Percentiles rank a stretch among this genome's conserved stretches.
phyloP scores from a whole-genome alignment of 345 rosid species.

The Trapa bicornis region DNA sequence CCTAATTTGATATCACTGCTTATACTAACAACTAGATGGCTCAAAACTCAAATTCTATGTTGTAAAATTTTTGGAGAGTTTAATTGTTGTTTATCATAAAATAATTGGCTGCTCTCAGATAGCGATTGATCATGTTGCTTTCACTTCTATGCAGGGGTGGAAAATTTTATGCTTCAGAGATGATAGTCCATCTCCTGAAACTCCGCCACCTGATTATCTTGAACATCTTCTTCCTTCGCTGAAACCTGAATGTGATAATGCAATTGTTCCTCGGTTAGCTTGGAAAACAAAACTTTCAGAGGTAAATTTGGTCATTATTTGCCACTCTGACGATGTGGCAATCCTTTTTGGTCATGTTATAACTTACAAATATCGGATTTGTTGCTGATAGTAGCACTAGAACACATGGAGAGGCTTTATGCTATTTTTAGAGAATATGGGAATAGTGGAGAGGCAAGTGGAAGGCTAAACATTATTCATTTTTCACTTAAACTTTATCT shows the following conservation, averaged over 20 bases:
- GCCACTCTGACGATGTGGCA: no score
- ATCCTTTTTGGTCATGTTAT: neutral
- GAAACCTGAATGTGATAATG: constrained; percentile 36
- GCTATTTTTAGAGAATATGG: neutral
- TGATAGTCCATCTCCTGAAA: constrained; percentile 41
- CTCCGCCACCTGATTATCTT: constrained; percentile 27
- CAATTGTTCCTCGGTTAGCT: constrained; percentile 28
- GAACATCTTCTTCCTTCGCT: constrained; percentile 29
- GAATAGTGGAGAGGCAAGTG: neutral
- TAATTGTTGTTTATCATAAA: neutral
- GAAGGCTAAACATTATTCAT: neutral
- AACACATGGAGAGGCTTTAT: neutral
- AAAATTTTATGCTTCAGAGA: constrained; percentile 67
- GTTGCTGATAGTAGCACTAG: neutral
- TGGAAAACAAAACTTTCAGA: constrained; percentile 46
- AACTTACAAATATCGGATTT: neutral
- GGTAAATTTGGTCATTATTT: no score
- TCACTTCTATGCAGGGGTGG: constrained; percentile 51
- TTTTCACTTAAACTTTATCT: no score
- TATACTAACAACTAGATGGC: constrained; percentile 2
- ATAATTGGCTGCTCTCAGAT: neutral
- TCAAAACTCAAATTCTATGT: neutral
- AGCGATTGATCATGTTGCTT: constrained; percentile 2
- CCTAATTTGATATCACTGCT: neutral
- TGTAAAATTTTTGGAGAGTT: neutral